Evolutionary conservation across 1,139 yeast species (phyloP).

Genomic region (Suhomyces panamericanus): DNA sequence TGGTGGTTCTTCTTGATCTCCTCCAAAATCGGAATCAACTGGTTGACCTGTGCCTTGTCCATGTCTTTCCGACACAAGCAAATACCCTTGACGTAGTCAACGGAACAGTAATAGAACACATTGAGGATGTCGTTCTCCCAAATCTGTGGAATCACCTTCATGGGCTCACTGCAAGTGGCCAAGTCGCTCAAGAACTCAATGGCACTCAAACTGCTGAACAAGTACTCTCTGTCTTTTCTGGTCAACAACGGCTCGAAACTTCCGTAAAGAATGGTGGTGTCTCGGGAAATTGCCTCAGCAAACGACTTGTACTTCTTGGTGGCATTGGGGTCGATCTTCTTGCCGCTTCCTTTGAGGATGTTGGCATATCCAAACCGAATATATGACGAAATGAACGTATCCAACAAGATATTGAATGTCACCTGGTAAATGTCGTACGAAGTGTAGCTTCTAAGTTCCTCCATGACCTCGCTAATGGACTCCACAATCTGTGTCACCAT

Average conservation of each 20-base stretch:
- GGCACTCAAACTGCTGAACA: conserved; percentile 50
- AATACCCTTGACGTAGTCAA: conserved; percentile 60
- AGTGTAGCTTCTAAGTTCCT: conserved; percentile 57
- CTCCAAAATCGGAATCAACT: conserved; percentile 31
- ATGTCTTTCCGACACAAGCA: conserved; percentile 48
- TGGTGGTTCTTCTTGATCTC: conserved; percentile 38
- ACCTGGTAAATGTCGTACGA: conserved; percentile 48
- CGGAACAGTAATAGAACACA: conserved; percentile 66
- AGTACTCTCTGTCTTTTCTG: conserved; percentile 50
- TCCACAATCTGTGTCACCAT: conserved; percentile 63
- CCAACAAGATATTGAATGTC: conserved; percentile 46
- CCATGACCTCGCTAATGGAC: conserved; percentile 73
- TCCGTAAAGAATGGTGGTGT: conserved; percentile 64
- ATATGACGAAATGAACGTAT: conserved; percentile 45
- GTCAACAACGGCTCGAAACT: conserved; percentile 57
- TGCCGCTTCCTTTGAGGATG: conserved; percentile 48
- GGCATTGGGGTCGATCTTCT: conserved; percentile 60
- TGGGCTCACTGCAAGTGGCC: conserved; percentile 54
- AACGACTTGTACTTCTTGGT: conserved; percentile 45
- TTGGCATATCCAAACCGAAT: conserved; percentile 48
- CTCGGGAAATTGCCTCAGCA: conserved; percentile 49
- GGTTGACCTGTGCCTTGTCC: conserved; percentile 35
- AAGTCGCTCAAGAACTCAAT: conserved; percentile 74
- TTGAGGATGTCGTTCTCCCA: conserved; percentile 58
- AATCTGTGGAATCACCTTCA: conserved; percentile 51